Conservation (phyloP, 768 basidiomycete species). For the Grammothele lineata region DNA sequence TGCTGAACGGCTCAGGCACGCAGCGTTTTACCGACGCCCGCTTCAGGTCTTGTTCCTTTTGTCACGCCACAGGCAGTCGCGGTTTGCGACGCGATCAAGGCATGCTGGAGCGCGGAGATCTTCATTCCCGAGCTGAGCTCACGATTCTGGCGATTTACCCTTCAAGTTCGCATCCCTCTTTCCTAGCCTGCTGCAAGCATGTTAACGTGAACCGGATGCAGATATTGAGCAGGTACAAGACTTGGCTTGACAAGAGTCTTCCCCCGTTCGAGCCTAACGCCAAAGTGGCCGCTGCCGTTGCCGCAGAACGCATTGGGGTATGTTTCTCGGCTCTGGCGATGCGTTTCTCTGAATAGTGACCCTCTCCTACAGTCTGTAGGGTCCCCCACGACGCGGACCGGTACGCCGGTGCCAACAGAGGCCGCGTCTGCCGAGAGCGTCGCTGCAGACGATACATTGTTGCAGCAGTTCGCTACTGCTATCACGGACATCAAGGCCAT, state of each 20-base stretch:
- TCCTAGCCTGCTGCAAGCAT: neutral
- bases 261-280: slow-evolving; percentile 37
- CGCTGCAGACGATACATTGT: slow-evolving; percentile 57
- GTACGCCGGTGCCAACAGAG: slow-evolving; percentile 52
- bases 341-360: neutral
- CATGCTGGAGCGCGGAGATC: slow-evolving; percentile 85
- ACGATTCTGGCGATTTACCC: slow-evolving; percentile 86
- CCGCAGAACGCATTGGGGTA: slow-evolving; percentile 31
- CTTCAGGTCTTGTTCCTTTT: slow-evolving; percentile 34
- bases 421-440: slow-evolving; percentile 47
- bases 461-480: slow-evolving; percentile 63
- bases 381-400: slow-evolving; percentile 36
- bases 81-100: slow-evolving; percentile 66
- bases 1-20: neutral
- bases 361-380: slow-evolving; percentile 9
- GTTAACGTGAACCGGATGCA: slow-evolving; percentile 26
- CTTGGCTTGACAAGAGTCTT: slow-evolving; percentile 66
- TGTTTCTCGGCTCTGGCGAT: neutral
- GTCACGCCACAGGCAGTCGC: slow-evolving; percentile 61
- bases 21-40: no score
- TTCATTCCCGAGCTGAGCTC: slow-evolving; percentile 78
- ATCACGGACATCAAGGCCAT: slow-evolving; percentile 66
- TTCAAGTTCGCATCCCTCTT: slow-evolving; percentile 59
- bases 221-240: slow-evolving; percentile 77
- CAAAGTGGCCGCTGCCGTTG: slow-evolving; percentile 30